Percentiles rank a stretch among this genome's conserved stretches.
phyloP scores from a whole-genome alignment of 768 basidiomycete genomes.

The Rossbeevera mucosa region DNA sequence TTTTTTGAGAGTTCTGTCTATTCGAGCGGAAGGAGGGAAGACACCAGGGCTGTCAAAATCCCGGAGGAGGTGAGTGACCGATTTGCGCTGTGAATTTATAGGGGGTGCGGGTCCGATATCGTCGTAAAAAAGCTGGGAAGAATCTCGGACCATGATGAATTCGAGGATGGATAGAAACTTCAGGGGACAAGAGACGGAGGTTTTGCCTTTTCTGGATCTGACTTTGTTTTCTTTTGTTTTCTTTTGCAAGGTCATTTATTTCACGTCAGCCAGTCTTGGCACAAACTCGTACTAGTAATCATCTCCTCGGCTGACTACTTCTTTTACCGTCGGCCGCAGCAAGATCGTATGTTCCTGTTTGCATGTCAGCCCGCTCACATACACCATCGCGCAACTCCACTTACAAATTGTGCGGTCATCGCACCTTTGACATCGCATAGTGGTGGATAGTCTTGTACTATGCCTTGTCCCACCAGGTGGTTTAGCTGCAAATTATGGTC shows the following conservation, averaged over 20 bases:
- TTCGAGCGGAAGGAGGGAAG: slow-evolving; percentile 67
- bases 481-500: slow-evolving; percentile 55
- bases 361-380: slow-evolving; percentile 6
- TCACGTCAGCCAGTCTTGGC: slow-evolving; percentile 5
- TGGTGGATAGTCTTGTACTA: slow-evolving; percentile 92
- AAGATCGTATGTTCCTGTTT: slow-evolving; percentile 80
- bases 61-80: slow-evolving; percentile 28
- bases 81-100: slow-evolving; percentile 10
- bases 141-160: slow-evolving; percentile 22
- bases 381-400: slow-evolving; percentile 18
- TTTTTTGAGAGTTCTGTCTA: slow-evolving; percentile 63
- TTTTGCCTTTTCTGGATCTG: slow-evolving; percentile 23
- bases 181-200: not conserved
- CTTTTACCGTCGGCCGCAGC: slow-evolving; percentile 78
- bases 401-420: slow-evolving; percentile 92
- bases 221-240: slow-evolving; percentile 1
- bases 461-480: slow-evolving; percentile 80
- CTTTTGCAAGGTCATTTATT: not conserved
- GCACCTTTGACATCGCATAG: slow-evolving; percentile 77
- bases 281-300: slow-evolving; percentile 53
- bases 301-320: slow-evolving; percentile 79
- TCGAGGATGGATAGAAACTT: not conserved
- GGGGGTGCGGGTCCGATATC: slow-evolving; percentile 12
- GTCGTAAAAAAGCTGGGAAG: slow-evolving; percentile 18
- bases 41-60: slow-evolving; percentile 68